Conservation (phyloP, 345 rosid species). For the rapeseed (Brassica napus) region DNA sequence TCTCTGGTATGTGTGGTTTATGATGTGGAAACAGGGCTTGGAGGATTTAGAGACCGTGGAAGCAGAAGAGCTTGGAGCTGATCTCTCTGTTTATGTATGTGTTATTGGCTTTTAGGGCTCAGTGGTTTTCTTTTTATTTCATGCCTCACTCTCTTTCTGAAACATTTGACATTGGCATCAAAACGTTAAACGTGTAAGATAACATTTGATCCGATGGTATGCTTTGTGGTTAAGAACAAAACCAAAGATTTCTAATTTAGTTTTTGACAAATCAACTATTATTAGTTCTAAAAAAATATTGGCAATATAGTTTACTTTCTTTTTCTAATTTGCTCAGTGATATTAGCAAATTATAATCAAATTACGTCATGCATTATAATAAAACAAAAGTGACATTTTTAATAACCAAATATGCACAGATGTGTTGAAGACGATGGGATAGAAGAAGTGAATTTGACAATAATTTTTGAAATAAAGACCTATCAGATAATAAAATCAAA, state of each 20-base stretch:
- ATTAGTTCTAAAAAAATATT: neutral
- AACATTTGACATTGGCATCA: constrained; percentile 16
- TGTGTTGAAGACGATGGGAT: no score
- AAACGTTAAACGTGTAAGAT: constrained; percentile 28
- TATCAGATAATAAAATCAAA: no score
- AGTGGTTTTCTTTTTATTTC: constrained; percentile 19
- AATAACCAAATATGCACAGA: no score
- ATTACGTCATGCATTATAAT: no score
- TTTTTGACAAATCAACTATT: neutral
- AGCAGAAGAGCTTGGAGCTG: constrained; percentile 64
- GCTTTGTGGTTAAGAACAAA: neutral
- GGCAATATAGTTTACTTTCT: no score
- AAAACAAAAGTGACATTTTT: neutral
- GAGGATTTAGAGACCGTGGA: constrained; percentile 68
- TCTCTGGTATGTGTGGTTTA: neutral
- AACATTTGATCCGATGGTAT: constrained; percentile 3
- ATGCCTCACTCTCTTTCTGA: neutral
- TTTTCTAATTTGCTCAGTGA: no score
- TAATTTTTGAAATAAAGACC: no score
- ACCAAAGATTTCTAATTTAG: neutral
- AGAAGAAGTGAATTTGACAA: no score
- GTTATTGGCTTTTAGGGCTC: constrained; percentile 26
- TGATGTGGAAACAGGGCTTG: constrained; percentile 43
- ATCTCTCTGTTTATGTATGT: constrained; percentile 11
- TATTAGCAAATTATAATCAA: no score